These are phyloP conservation scores for Amanita fuliginea DNA, from an alignment of 768 basidiomycete genomes.

Conservation along the genomic window DNA sequence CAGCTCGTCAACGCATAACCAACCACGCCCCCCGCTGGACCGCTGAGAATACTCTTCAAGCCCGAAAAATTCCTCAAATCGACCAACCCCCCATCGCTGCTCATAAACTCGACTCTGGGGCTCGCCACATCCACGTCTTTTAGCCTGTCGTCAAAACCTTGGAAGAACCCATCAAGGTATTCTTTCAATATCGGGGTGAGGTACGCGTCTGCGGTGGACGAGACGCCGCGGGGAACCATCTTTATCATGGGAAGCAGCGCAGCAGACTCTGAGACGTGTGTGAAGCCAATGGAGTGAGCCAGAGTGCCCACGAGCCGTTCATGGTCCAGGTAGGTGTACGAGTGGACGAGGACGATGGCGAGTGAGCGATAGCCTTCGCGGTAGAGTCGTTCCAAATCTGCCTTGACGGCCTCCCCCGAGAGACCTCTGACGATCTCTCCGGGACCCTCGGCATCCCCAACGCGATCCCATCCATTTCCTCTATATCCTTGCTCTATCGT, in stretches of 20 bases:
- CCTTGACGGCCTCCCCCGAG: constrained; percentile 77
- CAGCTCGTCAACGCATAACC: constrained; percentile 91
- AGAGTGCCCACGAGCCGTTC: constrained; percentile 62
- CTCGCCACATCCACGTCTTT: constrained; percentile 45
- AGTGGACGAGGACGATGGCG: constrained; percentile 85
- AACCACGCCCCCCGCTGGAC: constrained; percentile 93
- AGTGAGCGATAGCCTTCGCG: constrained; percentile 79
- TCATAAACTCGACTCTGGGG: constrained; percentile 90
- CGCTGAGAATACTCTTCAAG: constrained; percentile 85
- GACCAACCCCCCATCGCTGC: constrained; percentile 80
- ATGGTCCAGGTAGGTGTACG: constrained; percentile 86
- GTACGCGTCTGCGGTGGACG: no score
- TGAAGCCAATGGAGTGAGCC: constrained; percentile 77
- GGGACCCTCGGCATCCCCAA: constrained; percentile 62
- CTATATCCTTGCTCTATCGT: constrained; percentile 46
- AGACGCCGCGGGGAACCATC: no score
- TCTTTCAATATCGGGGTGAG: no score
- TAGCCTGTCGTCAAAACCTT: constrained; percentile 72
- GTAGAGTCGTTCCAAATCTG: constrained; percentile 61
- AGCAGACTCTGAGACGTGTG: constrained; percentile 81
- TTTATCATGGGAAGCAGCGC: constrained; percentile 88
- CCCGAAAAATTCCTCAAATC: constrained; percentile 83
- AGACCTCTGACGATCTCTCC: constrained; percentile 74
- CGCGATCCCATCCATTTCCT: constrained; percentile 68
- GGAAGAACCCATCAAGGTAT: constrained; percentile 91